Conservation (phyloP, 805 yeast species). For the Schizosaccharomyces pombe region ASM294v3 CU329670.1:4704001-4704500, state of each 20-base stretch:
- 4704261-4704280: background rate
- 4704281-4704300: background rate
- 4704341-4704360: too few relatives aligned
- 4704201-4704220: conserved; percentile 6
- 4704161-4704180: conserved; percentile 7
- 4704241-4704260: background rate
- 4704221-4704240: background rate
- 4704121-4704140: conserved; percentile 6
- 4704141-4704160: conserved; percentile 7
- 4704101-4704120: conserved; percentile 5
- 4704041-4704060: conserved; percentile 28
- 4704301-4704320: too few relatives aligned
- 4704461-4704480: too few relatives aligned
- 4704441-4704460: too few relatives aligned
- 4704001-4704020: conserved; percentile 33
- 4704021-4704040: conserved; percentile 55
- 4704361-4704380: too few relatives aligned
- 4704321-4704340: too few relatives aligned
- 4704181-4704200: conserved; percentile 6
- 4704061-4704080: conserved; percentile 36
- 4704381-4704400: too few relatives aligned
- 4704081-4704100: conserved; percentile 24
- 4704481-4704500: too few relatives aligned
- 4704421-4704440: too few relatives aligned
- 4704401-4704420: too few relatives aligned